Conservation (phyloP, 202 grass and related monocot genomes). For the Schoenoplectus triqueter region DNA sequence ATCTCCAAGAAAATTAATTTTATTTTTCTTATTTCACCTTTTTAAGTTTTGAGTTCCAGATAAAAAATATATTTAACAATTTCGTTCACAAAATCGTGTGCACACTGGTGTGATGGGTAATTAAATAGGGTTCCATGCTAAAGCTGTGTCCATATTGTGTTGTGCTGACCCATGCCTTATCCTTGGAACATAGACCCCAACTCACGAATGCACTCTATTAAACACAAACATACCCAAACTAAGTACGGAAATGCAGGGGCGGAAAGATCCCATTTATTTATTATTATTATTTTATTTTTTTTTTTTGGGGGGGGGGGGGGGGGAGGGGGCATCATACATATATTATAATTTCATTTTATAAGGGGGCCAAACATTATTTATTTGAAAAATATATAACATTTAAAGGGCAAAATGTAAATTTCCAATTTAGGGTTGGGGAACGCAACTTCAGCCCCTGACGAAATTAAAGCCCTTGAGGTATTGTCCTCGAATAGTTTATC, state of each 20-base stretch:
- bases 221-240: not conserved
- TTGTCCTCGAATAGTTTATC: not conserved
- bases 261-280: too few species aligned
- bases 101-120: not conserved
- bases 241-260: not conserved
- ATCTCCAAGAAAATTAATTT: not conserved
- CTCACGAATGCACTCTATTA: not conserved
- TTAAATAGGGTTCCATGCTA: not conserved
- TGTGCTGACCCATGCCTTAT: conserved; percentile 12
- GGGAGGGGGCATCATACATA: too few species aligned
- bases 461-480: not conserved
- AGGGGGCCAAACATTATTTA: too few species aligned
- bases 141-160: not conserved
- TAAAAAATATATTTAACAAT: not conserved
- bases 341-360: too few species aligned
- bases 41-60: not conserved
- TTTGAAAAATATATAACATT: too few species aligned
- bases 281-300: too few species aligned
- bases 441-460: not conserved
- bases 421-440: too few species aligned
- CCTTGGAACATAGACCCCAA: not conserved
- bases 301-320: too few species aligned
- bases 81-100: not conserved
- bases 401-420: too few species aligned
- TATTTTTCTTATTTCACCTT: not conserved